Base-by-base conservation (phyloP, 352 stramenopile species). In the Phytophthora crassamura region DNA sequence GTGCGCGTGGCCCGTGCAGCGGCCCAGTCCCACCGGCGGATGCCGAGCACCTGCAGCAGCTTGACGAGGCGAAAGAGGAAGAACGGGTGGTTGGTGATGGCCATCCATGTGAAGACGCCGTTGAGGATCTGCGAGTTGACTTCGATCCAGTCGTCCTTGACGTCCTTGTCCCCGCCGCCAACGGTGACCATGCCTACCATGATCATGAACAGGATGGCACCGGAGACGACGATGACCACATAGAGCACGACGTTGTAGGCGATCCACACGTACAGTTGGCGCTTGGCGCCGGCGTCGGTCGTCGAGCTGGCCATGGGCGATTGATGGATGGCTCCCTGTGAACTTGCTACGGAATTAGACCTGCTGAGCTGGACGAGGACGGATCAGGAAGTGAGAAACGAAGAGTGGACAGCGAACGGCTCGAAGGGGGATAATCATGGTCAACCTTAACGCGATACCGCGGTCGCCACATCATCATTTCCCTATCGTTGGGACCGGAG, bases 121-220 rank as follows among this genome's bases (percentile, higher is more conserved):
- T 80, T 80, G 49, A 80, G 72, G 51, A 80, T 80, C 53, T 80
- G 72, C 54, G 72, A 80, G 60, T 75, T 76, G 32, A 80, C 72
- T 41, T 80, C 72, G 56, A 75, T 64, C 63, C 69, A 76, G 36
- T 75, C 47, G 55, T 80, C 72, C 56, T 79, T 79, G 52, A 63
- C 65, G 52, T 69, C 41, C 32, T 51, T 64, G 47, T 80, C 58
- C 1, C 66, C 59, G 32, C 33, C 56, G 15, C 41, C 57, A 18
- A 76, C 52, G 1, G 56, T 47, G 15, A 78, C 40, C 62, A 78
- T 76, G 2, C 64, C 66, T 18, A 78, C 65, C 64, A 80, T 75
- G 14, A 75, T 50, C 55, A 78, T 76, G 66, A 76, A 72, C 18
- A 74, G 46, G 52, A 82, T 68, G 52, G 70, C 67, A 18, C 57